Base-by-base conservation (phyloP, 2,329 filamentous ascomycete species). In the Scortechinia acanthostroma region DNA sequence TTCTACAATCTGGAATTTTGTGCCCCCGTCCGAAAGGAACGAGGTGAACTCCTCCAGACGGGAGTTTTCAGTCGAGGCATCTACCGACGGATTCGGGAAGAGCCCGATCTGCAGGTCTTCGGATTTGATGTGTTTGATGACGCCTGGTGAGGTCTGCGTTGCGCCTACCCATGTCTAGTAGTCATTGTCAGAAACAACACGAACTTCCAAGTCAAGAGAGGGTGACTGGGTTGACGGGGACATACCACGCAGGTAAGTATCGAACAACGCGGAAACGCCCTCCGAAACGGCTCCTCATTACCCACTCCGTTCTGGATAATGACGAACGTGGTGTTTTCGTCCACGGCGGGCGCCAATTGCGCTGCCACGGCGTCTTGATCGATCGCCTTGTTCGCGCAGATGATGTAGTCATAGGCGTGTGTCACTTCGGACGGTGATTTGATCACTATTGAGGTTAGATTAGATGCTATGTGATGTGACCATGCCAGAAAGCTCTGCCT, bases 281-380 rank as follows among this genome's bases (percentile, higher is more conserved):
- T 50, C 0, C 58, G 52, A 44, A 78, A 80, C 15, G 75, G 70
- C 6, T 73, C 66, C 53, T 83, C 79, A 48, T 81, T 80, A 1
- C 66, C 70, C 28, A 83, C 72, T 0, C 79, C 79, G 51, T 83
- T 83, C 49, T 83, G 78, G 15, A 80, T 68, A 1, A 83, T 68
- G 4, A 77, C 74, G 33, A 83, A 73, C 0, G 71, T 68, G 0
- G 76, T 80, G 45, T 42, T 62, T 17, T 45, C 43, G 13, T 53
- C 54, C 4, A 66, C 62, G 1, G 75, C 56, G 49, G 57, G 51
- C 50, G 63, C 53, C 25, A 67, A 52, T 30, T 54, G 47, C 3
- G 58, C 53, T 3, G 68, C 63, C 0, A 65, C 62, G 0, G 56
- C 49, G 1, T 57, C 56, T 28, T 69, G 66, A 22, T 65, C 58